Evolutionary conservation across 2,329 filamentous ascomycete species (phyloP).

Genomic region (Myrmaecium sp.): DNA sequence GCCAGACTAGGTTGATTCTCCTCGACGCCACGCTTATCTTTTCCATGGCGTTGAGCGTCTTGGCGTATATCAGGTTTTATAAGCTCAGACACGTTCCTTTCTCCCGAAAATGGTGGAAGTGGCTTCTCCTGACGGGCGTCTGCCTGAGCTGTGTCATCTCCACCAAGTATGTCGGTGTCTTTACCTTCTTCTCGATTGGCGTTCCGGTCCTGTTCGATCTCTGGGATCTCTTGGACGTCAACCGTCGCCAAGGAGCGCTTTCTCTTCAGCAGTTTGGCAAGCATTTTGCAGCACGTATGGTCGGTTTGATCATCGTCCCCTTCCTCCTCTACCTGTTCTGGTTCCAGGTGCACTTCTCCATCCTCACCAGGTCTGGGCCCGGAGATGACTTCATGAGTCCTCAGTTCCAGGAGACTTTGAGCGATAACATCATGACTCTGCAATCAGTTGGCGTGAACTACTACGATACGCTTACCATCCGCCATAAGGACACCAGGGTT

Average conservation of each 20-base stretch:
- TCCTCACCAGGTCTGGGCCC: conserved; percentile 74
- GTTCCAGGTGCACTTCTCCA: conserved; percentile 98
- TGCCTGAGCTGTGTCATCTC: conserved; percentile 94
- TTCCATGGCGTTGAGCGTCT: conserved; percentile 86
- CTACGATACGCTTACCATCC: conserved; percentile 72
- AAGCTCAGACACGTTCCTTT: conserved; percentile 84
- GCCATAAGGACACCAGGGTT: conserved; percentile 93
- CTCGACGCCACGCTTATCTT: conserved; percentile 88
- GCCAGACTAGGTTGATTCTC: conserved; percentile 86
- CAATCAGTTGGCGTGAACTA: conserved; percentile 79
- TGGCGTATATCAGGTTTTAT: conserved; percentile 95
- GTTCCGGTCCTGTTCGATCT: conserved; percentile 86
- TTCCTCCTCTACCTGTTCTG: conserved; percentile 99
- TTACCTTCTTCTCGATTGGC: conserved; percentile 94
- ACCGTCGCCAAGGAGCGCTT: conserved; percentile 66
- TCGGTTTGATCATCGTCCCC: conserved; percentile 75
- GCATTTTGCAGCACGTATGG: conserved; percentile 75
- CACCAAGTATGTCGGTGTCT: conserved; percentile 91
- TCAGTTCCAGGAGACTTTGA: conserved; percentile 92
- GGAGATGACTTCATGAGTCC: conserved; percentile 99
- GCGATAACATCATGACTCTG: conserved; percentile 82
- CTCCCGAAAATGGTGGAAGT: conserved; percentile 98
- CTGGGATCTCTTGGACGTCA: conserved; percentile 86
- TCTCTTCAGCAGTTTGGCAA: conserved; percentile 64
- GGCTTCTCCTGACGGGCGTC: conserved; percentile 89